These are phyloP conservation scores for Datura wrightii DNA, from an alignment of 257 asterid species.

Conservation along the genomic window DNA sequence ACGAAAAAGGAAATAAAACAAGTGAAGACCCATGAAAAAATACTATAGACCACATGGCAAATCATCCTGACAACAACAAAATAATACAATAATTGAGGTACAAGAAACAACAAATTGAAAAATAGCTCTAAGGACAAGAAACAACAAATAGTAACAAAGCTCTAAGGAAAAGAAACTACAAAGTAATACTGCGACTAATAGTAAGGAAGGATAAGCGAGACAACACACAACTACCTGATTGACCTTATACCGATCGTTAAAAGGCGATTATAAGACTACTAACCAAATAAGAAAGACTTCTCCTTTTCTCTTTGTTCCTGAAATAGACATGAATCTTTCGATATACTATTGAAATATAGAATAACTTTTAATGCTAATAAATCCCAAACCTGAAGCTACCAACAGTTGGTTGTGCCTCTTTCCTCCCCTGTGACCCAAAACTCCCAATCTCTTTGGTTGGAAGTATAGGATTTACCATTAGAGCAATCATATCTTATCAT, in stretches of 20 bases:
- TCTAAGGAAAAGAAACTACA: too few species aligned
- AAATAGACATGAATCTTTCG: not conserved
- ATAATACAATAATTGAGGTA: too few species aligned
- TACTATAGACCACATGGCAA: conserved; percentile 5
- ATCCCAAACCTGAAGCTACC: not conserved
- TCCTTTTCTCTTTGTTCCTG: conserved; percentile 5
- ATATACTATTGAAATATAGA: not conserved
- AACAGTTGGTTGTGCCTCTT: conserved; percentile 4
- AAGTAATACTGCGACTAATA: too few species aligned
- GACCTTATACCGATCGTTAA: not conserved
- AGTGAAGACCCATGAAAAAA: not conserved
- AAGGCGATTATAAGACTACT: not conserved
- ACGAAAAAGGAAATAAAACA: not conserved
- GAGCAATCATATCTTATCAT: not conserved
- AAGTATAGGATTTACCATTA: not conserved
- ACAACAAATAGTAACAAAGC: too few species aligned
- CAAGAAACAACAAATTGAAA: too few species aligned
- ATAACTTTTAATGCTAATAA: not conserved
- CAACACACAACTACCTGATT: too few species aligned
- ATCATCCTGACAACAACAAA: too few species aligned
- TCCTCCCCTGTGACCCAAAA: not conserved
- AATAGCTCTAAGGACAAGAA: too few species aligned
- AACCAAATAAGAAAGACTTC: not conserved
- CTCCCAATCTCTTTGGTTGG: not conserved
- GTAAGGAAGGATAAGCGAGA: too few species aligned